These are phyloP conservation scores for Kluyveromyces starmeri DNA, from an alignment of 805 yeast genomes.

Conservation along the genomic window DNA sequence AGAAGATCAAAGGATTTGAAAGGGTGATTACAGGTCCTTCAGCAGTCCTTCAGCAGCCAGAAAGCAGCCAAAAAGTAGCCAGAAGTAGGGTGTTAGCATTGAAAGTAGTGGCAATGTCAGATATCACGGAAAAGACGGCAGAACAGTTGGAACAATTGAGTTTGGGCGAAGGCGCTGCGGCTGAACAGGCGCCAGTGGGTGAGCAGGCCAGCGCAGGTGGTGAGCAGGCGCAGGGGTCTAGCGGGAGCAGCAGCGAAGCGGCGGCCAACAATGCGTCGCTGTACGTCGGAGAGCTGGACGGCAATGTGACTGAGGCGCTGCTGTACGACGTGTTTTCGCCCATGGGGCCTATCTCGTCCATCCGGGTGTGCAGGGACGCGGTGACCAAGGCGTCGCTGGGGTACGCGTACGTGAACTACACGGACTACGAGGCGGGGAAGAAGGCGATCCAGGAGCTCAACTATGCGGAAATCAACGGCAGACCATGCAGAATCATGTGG, in stretches of 20 bases:
- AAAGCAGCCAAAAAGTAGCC: constrained; percentile 14
- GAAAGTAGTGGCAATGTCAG: constrained; percentile 31
- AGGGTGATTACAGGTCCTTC: no score
- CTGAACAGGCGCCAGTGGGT: no score
- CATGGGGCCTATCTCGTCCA: constrained; percentile 90
- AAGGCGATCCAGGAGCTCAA: constrained; percentile 91
- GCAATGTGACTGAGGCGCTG: constrained; percentile 85
- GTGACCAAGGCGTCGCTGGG: constrained; percentile 94
- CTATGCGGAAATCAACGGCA: constrained; percentile 89
- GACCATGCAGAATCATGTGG: constrained; percentile 99
- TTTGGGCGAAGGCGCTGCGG: constrained; percentile 27
- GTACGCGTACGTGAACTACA: constrained; percentile 96
- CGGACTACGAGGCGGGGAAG: constrained; percentile 81
- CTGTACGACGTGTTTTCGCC: constrained; percentile 91
- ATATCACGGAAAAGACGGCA: constrained; percentile 30
- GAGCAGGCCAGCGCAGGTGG: constrained; percentile 26
- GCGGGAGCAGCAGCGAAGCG: constrained; percentile 23
- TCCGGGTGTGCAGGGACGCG: constrained; percentile 98
- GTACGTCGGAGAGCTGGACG: constrained; percentile 95
- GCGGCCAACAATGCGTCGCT: constrained; percentile 64
- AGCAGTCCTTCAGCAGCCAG: no score
- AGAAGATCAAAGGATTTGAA: no score
- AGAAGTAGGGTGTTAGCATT: constrained; percentile 2
- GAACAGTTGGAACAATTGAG: constrained; percentile 30
- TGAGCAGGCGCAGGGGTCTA: constrained; percentile 16